A percentile compares a stretch with the other conserved stretches of the same genome.
phyloP scores from a whole-genome alignment of 2,329 filamentous ascomycete genomes.

The Aschersonia sp. region DNA sequence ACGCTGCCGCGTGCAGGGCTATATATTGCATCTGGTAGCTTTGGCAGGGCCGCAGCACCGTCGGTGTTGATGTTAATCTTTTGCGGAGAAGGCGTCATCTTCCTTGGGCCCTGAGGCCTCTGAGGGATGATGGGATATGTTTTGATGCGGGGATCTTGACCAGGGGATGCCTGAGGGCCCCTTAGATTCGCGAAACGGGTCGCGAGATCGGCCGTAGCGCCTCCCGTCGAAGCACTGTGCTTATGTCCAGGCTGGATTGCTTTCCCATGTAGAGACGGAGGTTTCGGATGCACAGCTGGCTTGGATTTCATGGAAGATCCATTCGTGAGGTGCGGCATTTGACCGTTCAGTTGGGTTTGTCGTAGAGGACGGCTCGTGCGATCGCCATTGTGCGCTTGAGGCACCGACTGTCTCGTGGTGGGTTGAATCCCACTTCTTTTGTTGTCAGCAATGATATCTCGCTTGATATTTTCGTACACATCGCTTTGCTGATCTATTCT shows the following conservation, averaged over 20 bases:
- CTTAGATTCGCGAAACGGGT: constrained; percentile 44
- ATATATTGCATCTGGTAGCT: constrained; percentile 62
- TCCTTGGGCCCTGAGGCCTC: constrained; percentile 31
- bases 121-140: constrained; percentile 29
- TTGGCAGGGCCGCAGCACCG: constrained; percentile 45
- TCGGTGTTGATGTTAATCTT: constrained; percentile 33
- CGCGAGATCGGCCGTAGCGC: constrained; percentile 32
- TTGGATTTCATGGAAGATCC: constrained; percentile 19
- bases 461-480: constrained; percentile 43
- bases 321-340: constrained; percentile 6
- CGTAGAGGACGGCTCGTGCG: background rate
- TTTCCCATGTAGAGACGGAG: constrained; percentile 50
- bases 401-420: constrained; percentile 7
- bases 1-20: constrained; percentile 62
- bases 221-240: constrained; percentile 13
- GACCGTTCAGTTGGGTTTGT: constrained; percentile 2
- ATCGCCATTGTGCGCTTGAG: background rate
- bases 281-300: constrained; percentile 49
- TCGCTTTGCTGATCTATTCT: constrained; percentile 32
- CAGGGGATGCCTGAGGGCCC: constrained; percentile 22
- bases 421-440: constrained; percentile 43
- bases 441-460: constrained; percentile 49
- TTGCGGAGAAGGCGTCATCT: constrained; percentile 29
- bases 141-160: constrained; percentile 38
- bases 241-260: constrained; percentile 20